Percentiles rank a stretch among this genome's conserved stretches.
Evolutionary conservation across 257 asterid genomes (phyloP).

Genomic region (Primulina huaijiensis): DNA sequence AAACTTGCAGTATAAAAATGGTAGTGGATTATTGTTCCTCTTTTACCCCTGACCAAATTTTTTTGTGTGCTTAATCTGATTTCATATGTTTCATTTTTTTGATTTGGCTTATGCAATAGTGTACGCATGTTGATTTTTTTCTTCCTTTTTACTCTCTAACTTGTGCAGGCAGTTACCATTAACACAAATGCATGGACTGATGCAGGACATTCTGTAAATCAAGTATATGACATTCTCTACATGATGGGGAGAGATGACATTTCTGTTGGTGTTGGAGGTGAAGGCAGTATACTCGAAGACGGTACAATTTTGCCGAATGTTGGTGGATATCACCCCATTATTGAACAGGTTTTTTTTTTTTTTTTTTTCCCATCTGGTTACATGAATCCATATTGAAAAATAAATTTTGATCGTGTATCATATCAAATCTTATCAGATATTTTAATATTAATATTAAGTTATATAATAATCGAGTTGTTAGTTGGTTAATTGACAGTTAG

Average conservation of each 20-base stretch:
- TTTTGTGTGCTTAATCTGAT: too few relatives aligned
- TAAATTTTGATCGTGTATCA: neutral
- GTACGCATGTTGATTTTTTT: too few relatives aligned
- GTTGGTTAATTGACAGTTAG: too few relatives aligned
- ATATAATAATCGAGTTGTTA: too few relatives aligned
- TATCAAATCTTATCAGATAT: too few relatives aligned
- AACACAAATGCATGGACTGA: conserved; percentile 67
- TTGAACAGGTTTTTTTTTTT: conserved; percentile 65
- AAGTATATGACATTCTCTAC: conserved; percentile 72
- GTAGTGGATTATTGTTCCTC: too few relatives aligned
- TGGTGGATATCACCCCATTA: conserved; percentile 88
- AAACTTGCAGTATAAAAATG: neutral
- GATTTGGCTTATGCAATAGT: neutral
- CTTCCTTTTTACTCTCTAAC: neutral
- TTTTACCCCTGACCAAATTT: too few relatives aligned
- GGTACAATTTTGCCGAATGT: conserved; percentile 64
- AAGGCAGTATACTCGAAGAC: conserved; percentile 75
- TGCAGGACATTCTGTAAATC: conserved; percentile 82
- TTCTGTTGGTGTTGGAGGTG: conserved; percentile 89
- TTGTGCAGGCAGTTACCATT: conserved; percentile 68
- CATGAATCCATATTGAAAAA: neutral
- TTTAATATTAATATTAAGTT: too few relatives aligned
- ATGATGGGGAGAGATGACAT: conserved; percentile 93
- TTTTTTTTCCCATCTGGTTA: neutral
- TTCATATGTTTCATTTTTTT: neutral